Conservation (phyloP, 306 rosid genomes). For the Fagus crenata region DNA sequence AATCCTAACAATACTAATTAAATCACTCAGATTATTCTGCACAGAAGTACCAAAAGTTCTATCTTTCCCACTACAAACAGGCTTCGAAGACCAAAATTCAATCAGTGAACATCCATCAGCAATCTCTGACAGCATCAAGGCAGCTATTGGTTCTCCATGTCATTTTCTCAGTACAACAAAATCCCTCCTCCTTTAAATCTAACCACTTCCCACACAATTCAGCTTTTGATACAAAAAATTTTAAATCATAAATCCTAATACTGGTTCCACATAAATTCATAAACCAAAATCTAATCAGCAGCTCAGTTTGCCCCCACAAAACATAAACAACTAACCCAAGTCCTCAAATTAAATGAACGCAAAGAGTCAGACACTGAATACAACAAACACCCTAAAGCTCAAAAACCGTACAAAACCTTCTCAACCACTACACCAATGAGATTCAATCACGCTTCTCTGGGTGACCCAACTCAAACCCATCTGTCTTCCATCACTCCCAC, state of each 20-base stretch:
- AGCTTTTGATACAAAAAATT: conserved; percentile 22
- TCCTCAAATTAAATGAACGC: conserved; percentile 19
- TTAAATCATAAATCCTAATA: conserved; percentile 5
- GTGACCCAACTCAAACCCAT: conserved; percentile 36
- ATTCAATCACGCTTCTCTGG: conserved; percentile 29
- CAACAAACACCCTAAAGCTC: conserved; percentile 30
- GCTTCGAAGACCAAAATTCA: conserved; percentile 12
- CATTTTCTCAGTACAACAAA: conserved; percentile 20
- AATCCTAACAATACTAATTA: conserved; percentile 17
- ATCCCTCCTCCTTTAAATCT: conserved; percentile 12
- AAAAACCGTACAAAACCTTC: conserved; percentile 27
- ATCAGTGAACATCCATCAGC: conserved; percentile 38
- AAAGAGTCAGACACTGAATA: conserved; percentile 14
- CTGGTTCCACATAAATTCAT: conserved; percentile 8
- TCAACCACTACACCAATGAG: conserved; percentile 19
- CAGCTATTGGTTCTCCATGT: conserved; percentile 30
- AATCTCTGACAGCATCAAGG: conserved; percentile 32
- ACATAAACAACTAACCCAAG: conserved; percentile 28
- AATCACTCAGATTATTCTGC: conserved; percentile 22
- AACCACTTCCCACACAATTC: conserved; percentile 19
- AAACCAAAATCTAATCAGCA: conserved; percentile 11
- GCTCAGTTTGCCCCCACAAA: conserved; percentile 13
- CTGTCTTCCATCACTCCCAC: conserved; percentile 31
- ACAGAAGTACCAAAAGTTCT: conserved; percentile 10
- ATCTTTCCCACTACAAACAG: conserved; percentile 9